Percentiles rank a stretch among this genome's conserved stretches.
Evolutionary conservation across 495 filamentous ascomycete genomes (phyloP).

Genomic region (Astrothelium subdiscretum): DNA sequence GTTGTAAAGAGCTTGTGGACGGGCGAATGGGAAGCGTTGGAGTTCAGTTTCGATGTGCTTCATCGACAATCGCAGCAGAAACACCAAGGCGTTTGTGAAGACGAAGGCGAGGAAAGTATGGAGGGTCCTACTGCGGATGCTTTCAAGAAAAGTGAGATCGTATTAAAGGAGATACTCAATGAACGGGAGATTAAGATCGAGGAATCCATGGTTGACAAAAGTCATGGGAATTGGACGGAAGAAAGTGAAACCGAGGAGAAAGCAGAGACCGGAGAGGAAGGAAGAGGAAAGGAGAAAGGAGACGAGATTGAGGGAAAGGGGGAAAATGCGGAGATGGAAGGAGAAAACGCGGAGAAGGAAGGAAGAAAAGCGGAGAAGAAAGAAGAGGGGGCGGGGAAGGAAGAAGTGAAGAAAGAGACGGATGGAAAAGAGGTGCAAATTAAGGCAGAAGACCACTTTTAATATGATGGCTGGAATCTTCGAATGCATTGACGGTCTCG

Average conservation of each 20-base stretch:
- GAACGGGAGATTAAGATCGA: not conserved
- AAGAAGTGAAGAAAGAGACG: not conserved
- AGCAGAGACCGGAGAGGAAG: not conserved
- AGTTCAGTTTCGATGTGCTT: not conserved
- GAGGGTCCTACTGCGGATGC: not conserved
- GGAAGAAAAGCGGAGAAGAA: not conserved
- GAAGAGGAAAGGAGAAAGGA: not conserved
- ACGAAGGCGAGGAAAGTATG: not conserved
- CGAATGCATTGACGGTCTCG: too few relatives aligned
- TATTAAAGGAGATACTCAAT: not conserved
- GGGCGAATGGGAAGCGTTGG: not conserved
- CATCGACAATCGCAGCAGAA: not conserved
- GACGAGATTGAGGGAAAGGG: not conserved
- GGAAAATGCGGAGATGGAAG: not conserved
- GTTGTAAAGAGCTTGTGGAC: not conserved
- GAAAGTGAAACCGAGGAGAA: not conserved
- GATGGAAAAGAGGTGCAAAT: not conserved
- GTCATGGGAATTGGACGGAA: too few relatives aligned
- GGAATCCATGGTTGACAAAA: too few relatives aligned
- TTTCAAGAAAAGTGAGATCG: not conserved
- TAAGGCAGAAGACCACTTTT: too few relatives aligned
- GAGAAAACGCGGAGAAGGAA: not conserved
- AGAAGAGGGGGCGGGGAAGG: not conserved
- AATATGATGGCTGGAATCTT: too few relatives aligned
- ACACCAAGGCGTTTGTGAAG: not conserved